Percentiles rank a stretch among this genome's conserved stretches.
Conservation (phyloP, 108 stramenopile species). For the Craspedostauros australis region DNA sequence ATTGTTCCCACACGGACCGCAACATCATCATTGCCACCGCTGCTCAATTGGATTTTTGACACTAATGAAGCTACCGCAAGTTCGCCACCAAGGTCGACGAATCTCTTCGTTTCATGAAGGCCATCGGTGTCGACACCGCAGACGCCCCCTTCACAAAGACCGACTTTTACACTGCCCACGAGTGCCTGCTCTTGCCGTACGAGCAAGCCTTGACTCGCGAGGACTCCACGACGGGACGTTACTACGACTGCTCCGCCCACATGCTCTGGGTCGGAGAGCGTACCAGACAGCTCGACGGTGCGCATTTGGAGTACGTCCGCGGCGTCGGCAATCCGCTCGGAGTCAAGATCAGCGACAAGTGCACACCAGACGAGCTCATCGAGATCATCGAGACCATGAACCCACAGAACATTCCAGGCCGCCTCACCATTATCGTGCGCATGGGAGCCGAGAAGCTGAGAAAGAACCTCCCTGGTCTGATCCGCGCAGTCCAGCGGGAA, state of each 20-base stretch:
- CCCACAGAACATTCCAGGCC: conserved; percentile 94
- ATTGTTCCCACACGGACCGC: no score
- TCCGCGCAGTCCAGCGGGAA: conserved; percentile 94
- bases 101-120: conserved; percentile 94
- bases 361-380: conserved; percentile 90
- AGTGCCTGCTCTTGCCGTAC: conserved; percentile 96
- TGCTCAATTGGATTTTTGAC: neutral
- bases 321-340: conserved; percentile 97
- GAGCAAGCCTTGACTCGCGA: conserved; percentile 95
- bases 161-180: conserved; percentile 95
- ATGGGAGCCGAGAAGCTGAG: conserved; percentile 96
- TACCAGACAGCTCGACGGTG: conserved; percentile 94
- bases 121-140: conserved; percentile 91
- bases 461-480: conserved; percentile 91
- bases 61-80: conserved; percentile 62
- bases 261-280: conserved; percentile 99
- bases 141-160: conserved; percentile 83
- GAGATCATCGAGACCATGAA: conserved; percentile 90
- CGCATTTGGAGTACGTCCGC: conserved; percentile 97
- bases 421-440: conserved; percentile 95
- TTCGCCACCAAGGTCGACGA: conserved; percentile 91
- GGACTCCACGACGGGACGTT: conserved; percentile 94
- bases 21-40: neutral
- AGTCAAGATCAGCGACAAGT: conserved; percentile 96
- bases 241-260: conserved; percentile 97